phyloP scores from a whole-genome alignment of 1,284 basidiomycete species.

The Termitomyces sp. region DNA sequence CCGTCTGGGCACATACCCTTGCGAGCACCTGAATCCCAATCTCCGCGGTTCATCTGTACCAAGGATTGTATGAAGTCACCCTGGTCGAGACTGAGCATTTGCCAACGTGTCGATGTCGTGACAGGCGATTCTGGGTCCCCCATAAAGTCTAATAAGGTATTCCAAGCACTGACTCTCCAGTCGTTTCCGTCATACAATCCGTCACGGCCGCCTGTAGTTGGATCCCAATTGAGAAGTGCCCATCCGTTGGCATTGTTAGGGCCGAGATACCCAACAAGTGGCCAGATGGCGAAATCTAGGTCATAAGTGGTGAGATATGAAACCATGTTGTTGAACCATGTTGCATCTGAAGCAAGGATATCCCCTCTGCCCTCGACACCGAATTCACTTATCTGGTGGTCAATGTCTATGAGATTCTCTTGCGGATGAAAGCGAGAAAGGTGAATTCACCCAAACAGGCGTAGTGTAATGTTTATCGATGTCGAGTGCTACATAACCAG shows the following conservation, averaged over 20 bases:
- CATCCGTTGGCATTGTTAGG: conserved; percentile 13
- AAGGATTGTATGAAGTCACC: conserved; percentile 13
- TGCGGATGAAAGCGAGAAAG: background rate
- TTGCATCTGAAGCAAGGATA: conserved; percentile 2
- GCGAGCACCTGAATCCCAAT: conserved; percentile 15
- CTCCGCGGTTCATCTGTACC: conserved; percentile 8
- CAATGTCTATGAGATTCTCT: background rate
- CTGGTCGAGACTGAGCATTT: conserved; percentile 15
- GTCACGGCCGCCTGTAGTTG: conserved; percentile 6
- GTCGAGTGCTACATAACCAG: conserved; percentile 14
- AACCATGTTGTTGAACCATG: conserved; percentile 15
- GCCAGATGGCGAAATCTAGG: conserved; percentile 15
- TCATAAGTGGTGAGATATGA: conserved; percentile 12
- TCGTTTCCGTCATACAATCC: conserved; percentile 15
- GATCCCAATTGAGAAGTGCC: conserved; percentile 15
- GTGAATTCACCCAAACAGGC: conserved; percentile 11
- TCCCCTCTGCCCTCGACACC: conserved; percentile 13
- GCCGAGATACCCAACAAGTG: conserved; percentile 13
- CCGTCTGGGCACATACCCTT: conserved; percentile 16
- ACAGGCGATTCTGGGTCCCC: conserved; percentile 4
- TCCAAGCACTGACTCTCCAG: conserved; percentile 12
- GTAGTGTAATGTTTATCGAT: conserved; percentile 14
- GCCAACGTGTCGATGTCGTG: conserved; percentile 9
- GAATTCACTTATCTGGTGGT: conserved; percentile 15
- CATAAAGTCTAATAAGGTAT: conserved; percentile 4